phyloP scores from a whole-genome alignment of 345 rosid species.

The Chamaenerion angustifolium region DNA sequence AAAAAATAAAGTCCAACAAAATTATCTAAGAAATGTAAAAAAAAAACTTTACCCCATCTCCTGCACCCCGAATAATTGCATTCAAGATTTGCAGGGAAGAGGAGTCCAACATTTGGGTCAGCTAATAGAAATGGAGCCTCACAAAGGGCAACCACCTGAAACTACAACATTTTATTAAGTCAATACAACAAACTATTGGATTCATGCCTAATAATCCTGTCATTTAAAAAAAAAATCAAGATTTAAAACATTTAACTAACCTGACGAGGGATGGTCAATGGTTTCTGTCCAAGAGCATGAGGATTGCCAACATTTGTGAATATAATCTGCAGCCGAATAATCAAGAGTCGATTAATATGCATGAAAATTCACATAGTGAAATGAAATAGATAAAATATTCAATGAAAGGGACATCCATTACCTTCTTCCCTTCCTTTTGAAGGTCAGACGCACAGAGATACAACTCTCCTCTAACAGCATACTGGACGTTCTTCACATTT shows the following conservation, averaged over 20 bases:
- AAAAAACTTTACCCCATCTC: conserved; percentile 89
- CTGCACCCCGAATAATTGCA: conserved; percentile 60
- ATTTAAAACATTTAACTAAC: conserved; percentile 15
- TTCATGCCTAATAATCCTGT: too few relatives aligned
- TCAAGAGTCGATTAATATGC: not conserved
- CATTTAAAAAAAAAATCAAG: conserved; percentile 1
- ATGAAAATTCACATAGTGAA: not conserved
- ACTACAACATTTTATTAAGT: conserved; percentile 11
- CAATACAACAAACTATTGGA: conserved; percentile 7
- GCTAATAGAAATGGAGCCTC: conserved; percentile 95
- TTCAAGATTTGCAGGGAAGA: conserved; percentile 92
- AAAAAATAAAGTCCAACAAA: not conserved
- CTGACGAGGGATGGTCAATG: conserved; percentile 89
- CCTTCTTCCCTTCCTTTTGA: conserved; percentile 99
- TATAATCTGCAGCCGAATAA: conserved; percentile 47
- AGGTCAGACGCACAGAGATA: conserved; percentile 99
- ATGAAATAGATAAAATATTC: conserved; percentile 4
- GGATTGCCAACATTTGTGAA: conserved; percentile 99
- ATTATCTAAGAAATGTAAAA: not conserved
- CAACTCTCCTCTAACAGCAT: conserved; percentile 91
- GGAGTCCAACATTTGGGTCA: conserved; percentile 81
- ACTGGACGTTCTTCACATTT: conserved; percentile 90
- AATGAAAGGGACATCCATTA: conserved; percentile 5
- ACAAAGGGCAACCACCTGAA: conserved; percentile 91
- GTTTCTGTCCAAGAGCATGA: conserved; percentile 98